phyloP scores from a whole-genome alignment of 1,284 basidiomycete genomes.

The Cryptococcus sp. region DNA sequence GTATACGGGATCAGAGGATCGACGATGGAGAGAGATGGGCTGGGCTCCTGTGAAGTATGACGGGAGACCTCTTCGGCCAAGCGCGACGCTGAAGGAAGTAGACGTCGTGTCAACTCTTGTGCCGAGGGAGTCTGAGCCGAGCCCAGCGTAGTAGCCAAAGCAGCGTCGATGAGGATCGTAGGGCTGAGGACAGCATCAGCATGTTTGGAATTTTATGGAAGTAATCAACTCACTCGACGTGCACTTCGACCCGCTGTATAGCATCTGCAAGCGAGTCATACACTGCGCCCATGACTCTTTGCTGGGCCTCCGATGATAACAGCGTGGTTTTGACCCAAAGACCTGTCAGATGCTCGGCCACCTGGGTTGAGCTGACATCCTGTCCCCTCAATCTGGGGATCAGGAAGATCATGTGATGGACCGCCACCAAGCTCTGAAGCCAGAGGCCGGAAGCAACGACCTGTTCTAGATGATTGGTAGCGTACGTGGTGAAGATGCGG shows the following conservation, averaged over 20 bases:
- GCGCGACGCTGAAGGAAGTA: constrained; percentile 28
- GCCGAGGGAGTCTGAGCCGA: constrained; percentile 15
- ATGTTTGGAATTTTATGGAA: background rate
- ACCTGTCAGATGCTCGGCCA: constrained; percentile 6
- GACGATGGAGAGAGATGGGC: constrained; percentile 64
- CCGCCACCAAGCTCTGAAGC: constrained; percentile 33
- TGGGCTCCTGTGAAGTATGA: constrained; percentile 55
- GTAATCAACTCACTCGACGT: constrained; percentile 22
- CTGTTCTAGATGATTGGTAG: constrained; percentile 23
- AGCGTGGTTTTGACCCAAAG: constrained; percentile 25
- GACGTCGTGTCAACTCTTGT: constrained; percentile 13
- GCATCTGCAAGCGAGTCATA: constrained; percentile 27
- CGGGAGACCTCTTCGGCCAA: constrained; percentile 19
- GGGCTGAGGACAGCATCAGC: constrained; percentile 21
- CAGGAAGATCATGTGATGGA: constrained; percentile 42
- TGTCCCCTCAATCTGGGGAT: constrained; percentile 28
- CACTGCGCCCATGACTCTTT: constrained; percentile 20
- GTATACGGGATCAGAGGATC: constrained; percentile 57
- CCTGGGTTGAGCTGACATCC: constrained; percentile 6
- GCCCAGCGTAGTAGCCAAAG: constrained; percentile 32
- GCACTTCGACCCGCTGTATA: constrained; percentile 18
- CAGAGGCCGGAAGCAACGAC: constrained; percentile 36
- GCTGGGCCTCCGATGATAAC: constrained; percentile 18
- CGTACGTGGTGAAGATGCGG: constrained; percentile 40
- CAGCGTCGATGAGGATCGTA: constrained; percentile 39